Base-by-base conservation (phyloP, 148 eudicot genomes). In the Rheum nobile region DNA sequence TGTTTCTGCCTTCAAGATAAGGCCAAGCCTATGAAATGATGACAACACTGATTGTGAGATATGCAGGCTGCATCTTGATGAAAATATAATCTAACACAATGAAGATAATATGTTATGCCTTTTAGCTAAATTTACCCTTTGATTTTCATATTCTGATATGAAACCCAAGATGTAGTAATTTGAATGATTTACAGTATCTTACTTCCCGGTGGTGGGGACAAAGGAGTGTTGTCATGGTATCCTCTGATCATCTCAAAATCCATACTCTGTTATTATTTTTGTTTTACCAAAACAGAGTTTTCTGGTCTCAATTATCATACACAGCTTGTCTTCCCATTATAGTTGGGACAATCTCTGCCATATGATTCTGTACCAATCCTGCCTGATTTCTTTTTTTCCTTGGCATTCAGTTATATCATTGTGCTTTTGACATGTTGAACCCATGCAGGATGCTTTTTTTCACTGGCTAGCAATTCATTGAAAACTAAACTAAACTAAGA, bases 1-100 rank as follows among this genome's bases (percentile, higher is more conserved):
- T 61, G 67, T n/a, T n/a, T n/a, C n/a, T n/a, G n/a, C n/a, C 67
- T 61, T 61, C 37, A 61, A 61, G 8, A 61, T 61, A 61, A 61
- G 13, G 67, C 67, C 67, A 61, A 28, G 4, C n/a, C n/a, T 28
- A 29, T 22, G 35, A 29, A 11, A 61, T 61, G 67, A 61, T 61
- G 19, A 29, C n/a, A 28, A 0, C 67, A 61, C 6, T 61, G 67
- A 61, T 61, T 31, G 37, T 28, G 19, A 61, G 26, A 21, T 21
- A 1, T 61, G n/a, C 67, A 61, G 67, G 37, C 67, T 61, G 35
- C 35, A 61, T 29, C 32, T n/a, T n/a, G 26, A 21, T 21, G 59
- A 52, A 52, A 52, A 6, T 22, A n/a, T 6, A 38, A 52, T 52
- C 12, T 52, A 52, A n/a, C 21, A 52, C 28, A n/a, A 0, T 22